A percentile compares a stretch with the other conserved stretches of the same genome.
phyloP scores from a whole-genome alignment of 345 rosid genomes.

The Hibiscus tridactylites region DNA sequence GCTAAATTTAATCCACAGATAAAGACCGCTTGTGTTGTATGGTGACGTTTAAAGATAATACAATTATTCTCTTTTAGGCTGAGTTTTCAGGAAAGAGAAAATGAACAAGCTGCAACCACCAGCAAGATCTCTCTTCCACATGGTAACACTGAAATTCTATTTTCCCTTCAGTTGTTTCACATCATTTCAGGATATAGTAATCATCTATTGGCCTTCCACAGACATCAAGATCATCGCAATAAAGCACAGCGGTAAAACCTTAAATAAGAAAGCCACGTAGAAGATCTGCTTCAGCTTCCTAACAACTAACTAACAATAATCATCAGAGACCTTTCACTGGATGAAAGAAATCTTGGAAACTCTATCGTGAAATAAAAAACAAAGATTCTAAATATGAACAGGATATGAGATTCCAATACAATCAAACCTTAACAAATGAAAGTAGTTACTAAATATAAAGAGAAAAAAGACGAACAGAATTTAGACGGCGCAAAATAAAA shows the following conservation, averaged over 20 bases:
- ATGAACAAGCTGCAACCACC: not conserved
- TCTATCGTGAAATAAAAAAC: not conserved
- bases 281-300: not conserved
- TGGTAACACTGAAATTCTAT: not conserved
- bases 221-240: not conserved
- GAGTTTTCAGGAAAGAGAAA: not conserved
- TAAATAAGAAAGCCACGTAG: not conserved
- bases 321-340: not conserved
- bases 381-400: slow-evolving; percentile 6
- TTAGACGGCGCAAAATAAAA: not conserved
- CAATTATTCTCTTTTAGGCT: no score
- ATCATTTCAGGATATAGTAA: not conserved
- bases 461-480: slow-evolving; percentile 1
- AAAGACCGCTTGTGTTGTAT: not conserved
- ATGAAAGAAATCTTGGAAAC: not conserved
- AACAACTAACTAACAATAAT: slow-evolving; percentile 1
- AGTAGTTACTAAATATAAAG: not conserved
- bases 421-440: not conserved
- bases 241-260: not conserved
- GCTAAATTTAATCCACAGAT: not conserved
- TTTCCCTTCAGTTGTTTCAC: not conserved
- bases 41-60: not conserved
- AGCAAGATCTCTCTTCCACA: slow-evolving; percentile 1
- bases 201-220: not conserved
- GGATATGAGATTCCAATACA: not conserved